Conservation (phyloP, 2,329 filamentous ascomycete genomes). For the Talaromyces amestolkiae region DNA sequence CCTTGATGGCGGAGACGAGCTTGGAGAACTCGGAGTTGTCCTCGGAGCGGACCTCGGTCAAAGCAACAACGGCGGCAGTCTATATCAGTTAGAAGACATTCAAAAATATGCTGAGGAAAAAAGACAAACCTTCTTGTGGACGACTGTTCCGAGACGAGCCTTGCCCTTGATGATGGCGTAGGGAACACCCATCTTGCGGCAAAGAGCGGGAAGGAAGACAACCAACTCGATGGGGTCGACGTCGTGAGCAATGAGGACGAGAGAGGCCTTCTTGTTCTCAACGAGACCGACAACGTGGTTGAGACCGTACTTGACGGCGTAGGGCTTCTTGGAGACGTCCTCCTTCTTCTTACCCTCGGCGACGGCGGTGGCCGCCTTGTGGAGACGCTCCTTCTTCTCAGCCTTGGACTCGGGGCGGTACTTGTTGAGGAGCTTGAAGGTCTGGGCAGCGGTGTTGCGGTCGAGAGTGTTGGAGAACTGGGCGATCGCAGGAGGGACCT, state of each 20-base stretch:
- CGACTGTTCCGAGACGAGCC: slow-evolving; percentile 96
- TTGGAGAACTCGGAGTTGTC: slow-evolving; percentile 98
- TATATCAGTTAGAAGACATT: slow-evolving; percentile 31
- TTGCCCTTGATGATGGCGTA: slow-evolving; percentile 99
- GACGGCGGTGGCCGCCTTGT: slow-evolving; percentile 96
- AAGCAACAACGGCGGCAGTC: slow-evolving; percentile 92
- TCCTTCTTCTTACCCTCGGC: slow-evolving; percentile 99
- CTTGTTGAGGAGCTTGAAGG: slow-evolving; percentile 99
- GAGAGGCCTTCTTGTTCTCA: slow-evolving; percentile 99
- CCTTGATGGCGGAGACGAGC: slow-evolving; percentile 94
- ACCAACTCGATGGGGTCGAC: slow-evolving; percentile 99
- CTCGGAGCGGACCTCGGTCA: slow-evolving; percentile 96
- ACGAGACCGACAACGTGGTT: slow-evolving; percentile 98
- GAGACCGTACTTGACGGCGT: slow-evolving; percentile 98
- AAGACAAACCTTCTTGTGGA: slow-evolving; percentile 89
- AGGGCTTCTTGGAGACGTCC: slow-evolving; percentile 99
- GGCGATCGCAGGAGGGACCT: slow-evolving; percentile 94
- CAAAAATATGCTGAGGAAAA: neutral
- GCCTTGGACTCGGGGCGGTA: slow-evolving; percentile 98
- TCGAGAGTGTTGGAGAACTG: slow-evolving; percentile 98
- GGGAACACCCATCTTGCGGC: slow-evolving; percentile 99
- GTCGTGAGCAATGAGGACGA: slow-evolving; percentile 98
- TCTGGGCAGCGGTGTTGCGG: slow-evolving; percentile 93
- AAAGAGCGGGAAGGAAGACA: slow-evolving; percentile 97
- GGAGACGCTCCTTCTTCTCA: slow-evolving; percentile 99